These are phyloP conservation scores for Desmodesmus armatus DNA, from an alignment of 139 green algal species.

Conservation along the genomic window DNA sequence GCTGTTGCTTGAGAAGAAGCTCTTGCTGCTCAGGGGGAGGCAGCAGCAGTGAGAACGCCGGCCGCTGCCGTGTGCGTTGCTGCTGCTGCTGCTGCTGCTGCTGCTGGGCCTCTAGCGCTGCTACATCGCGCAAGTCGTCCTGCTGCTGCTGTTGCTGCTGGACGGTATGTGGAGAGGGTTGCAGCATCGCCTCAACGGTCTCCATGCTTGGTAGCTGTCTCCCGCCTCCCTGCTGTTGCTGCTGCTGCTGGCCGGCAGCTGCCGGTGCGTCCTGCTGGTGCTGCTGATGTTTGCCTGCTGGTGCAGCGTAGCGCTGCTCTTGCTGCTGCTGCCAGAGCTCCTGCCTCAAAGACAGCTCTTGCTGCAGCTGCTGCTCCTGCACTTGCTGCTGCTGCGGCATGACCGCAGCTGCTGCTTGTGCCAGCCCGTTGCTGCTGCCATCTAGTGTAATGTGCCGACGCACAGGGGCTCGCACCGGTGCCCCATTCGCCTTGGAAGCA, in stretches of 20 bases:
- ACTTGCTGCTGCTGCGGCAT: not conserved
- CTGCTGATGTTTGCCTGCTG: no score
- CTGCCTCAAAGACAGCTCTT: not conserved
- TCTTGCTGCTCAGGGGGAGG: constrained; percentile 29
- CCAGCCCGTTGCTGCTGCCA: no score
- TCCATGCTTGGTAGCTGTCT: no score
- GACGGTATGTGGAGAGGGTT: no score
- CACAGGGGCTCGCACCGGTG: no score
- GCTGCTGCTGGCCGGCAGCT: not conserved
- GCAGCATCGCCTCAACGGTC: no score
- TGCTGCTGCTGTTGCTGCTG: not conserved
- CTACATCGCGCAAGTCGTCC: not conserved
- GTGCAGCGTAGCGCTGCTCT: not conserved
- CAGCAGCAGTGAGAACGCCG: constrained; percentile 2
- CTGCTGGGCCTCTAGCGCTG: not conserved
- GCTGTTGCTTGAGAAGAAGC: constrained; percentile 30
- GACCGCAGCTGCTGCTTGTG: not conserved
- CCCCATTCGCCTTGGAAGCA: no score
- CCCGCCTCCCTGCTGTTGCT: not conserved
- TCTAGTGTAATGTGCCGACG: no score
- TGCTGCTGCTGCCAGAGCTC: not conserved
- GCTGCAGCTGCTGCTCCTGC: not conserved
- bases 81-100: constrained; percentile 11
- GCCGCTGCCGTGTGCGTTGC: constrained; percentile 19
- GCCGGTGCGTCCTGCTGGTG: not conserved